Conservation (phyloP, 2,329 filamentous ascomycete species). For the Ceratocystis cacaofunesta region DNA sequence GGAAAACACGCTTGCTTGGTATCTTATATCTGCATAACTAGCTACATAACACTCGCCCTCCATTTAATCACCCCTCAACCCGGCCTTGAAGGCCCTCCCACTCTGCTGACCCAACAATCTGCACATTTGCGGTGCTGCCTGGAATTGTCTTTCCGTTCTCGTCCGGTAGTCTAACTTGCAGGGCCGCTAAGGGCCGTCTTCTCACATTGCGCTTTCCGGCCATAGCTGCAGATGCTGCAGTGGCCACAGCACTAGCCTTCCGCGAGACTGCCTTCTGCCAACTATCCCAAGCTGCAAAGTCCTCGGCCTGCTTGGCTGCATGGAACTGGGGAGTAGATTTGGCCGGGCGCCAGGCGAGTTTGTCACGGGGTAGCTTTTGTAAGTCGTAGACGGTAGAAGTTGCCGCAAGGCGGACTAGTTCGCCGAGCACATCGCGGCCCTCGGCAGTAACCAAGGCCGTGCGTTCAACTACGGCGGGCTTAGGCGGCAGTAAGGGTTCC, state of each 20-base stretch:
- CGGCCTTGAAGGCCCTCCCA: conserved; percentile 41
- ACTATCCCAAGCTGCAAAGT: conserved; percentile 45
- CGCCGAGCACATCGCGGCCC: conserved; percentile 47
- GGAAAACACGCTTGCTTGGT: conserved; percentile 8
- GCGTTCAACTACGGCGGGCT: conserved; percentile 43
- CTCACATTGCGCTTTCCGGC: conserved; percentile 15
- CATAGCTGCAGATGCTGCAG: conserved; percentile 11
- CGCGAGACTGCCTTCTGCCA: conserved; percentile 42
- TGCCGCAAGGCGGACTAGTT: conserved; percentile 47
- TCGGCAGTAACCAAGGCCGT: conserved; percentile 39
- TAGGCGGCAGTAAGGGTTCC: conserved; percentile 39
- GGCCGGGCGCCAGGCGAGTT: conserved; percentile 50
- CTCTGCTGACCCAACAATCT: conserved; percentile 38
- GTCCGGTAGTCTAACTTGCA: conserved; percentile 37
- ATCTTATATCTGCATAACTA: conserved; percentile 3
- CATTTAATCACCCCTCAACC: conserved; percentile 19
- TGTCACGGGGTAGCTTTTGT: conserved; percentile 40
- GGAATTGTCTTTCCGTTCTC: conserved; percentile 31
- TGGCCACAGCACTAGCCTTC: conserved; percentile 33
- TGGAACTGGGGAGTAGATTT: conserved; percentile 50
- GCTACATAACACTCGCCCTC: conserved; percentile 12
- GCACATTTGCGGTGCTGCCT: conserved; percentile 28
- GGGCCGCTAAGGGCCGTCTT: conserved; percentile 29
- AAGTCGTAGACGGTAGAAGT: conserved; percentile 45
- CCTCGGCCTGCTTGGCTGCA: conserved; percentile 48